Evolutionary conservation across 805 yeast genomes (phyloP).

Genomic region (Hemisphaericaspora nanyangensis): DNA sequence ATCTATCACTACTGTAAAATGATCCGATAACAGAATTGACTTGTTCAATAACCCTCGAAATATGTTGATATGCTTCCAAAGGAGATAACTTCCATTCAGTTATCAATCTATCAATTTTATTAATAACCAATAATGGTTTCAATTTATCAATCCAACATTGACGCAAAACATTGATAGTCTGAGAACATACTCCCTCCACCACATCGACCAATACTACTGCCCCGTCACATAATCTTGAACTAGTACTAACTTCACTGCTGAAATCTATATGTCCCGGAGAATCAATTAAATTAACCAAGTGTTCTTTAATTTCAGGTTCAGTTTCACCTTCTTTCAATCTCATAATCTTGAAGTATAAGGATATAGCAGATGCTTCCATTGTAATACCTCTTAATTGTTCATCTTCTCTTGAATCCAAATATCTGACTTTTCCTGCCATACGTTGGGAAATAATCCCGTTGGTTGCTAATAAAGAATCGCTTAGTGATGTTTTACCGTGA

Average conservation of each 20-base stretch:
- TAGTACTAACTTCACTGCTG: slow-evolving; percentile 92
- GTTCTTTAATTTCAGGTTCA: slow-evolving; percentile 54
- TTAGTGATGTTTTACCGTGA: slow-evolving; percentile 94
- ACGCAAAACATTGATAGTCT: slow-evolving; percentile 88
- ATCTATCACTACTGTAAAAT: slow-evolving; percentile 87
- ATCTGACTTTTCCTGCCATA: slow-evolving; percentile 93
- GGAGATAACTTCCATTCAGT: slow-evolving; percentile 80
- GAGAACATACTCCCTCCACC: slow-evolving; percentile 98
- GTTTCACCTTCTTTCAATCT: slow-evolving; percentile 32
- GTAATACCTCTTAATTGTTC: slow-evolving; percentile 96
- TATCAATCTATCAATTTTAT: slow-evolving; percentile 85
- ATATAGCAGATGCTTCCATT: slow-evolving; percentile 95
- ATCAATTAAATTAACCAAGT: slow-evolving; percentile 86
- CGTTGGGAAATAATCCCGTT: slow-evolving; percentile 94
- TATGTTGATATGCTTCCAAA: slow-evolving; percentile 77
- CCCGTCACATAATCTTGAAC: slow-evolving; percentile 94
- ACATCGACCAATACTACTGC: slow-evolving; percentile 94
- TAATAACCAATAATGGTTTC: slow-evolving; percentile 82
- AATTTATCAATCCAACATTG: slow-evolving; percentile 94
- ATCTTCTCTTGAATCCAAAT: slow-evolving; percentile 89
- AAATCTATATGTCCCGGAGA: slow-evolving; percentile 99
- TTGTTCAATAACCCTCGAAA: slow-evolving; percentile 78
- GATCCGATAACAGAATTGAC: slow-evolving; percentile 94
- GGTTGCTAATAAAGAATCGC: slow-evolving; percentile 88
- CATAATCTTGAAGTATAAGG: slow-evolving; percentile 78